A percentile compares a stretch with the other conserved stretches of the same genome.
These are phyloP conservation scores for Quercus aquifolioides DNA, from an alignment of 306 rosid species.

Conservation along the genomic window DNA sequence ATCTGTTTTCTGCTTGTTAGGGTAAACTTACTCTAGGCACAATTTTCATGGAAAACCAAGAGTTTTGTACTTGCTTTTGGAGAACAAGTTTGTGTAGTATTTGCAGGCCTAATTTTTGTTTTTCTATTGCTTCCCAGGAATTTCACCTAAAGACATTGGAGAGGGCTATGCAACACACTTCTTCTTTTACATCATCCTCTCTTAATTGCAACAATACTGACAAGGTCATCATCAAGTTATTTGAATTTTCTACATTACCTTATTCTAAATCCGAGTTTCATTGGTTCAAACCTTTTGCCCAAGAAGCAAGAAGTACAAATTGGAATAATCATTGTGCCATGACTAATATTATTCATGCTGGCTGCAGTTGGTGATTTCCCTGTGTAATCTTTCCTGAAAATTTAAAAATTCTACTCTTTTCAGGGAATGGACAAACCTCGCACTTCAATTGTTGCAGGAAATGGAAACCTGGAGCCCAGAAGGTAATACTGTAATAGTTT, in stretches of 20 bases:
- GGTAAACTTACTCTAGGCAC: neutral
- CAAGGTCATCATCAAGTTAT: slow-evolving; percentile 36
- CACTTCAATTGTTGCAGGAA: slow-evolving; percentile 32
- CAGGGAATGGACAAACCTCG: slow-evolving; percentile 56
- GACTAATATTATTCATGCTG: slow-evolving; percentile 10
- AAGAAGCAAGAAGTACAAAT: neutral
- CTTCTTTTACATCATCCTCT: slow-evolving; percentile 54
- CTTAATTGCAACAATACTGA: slow-evolving; percentile 41
- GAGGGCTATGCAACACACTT: slow-evolving; percentile 79
- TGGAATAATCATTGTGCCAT: neutral
- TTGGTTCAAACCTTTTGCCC: neutral
- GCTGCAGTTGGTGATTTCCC: slow-evolving; percentile 18
- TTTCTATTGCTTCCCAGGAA: slow-evolving; percentile 51
- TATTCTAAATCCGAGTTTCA: slow-evolving; percentile 7
- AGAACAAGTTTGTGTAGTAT: slow-evolving; percentile 4
- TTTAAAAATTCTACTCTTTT: slow-evolving; percentile 19
- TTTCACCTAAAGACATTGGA: slow-evolving; percentile 81
- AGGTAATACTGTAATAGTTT: slow-evolving; percentile 39
- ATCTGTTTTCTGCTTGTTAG: slow-evolving; percentile 1
- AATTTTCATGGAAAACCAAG: neutral
- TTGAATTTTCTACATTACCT: slow-evolving; percentile 5
- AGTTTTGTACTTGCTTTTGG: neutral
- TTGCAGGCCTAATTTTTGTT: neutral
- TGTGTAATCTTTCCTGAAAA: slow-evolving; percentile 10
- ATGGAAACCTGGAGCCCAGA: slow-evolving; percentile 44